A percentile compares a stretch with the other conserved stretches of the same genome.
Conservation (phyloP, 192 early-diverging fungal species). For the Bifiguratus adelaidae region DNA sequence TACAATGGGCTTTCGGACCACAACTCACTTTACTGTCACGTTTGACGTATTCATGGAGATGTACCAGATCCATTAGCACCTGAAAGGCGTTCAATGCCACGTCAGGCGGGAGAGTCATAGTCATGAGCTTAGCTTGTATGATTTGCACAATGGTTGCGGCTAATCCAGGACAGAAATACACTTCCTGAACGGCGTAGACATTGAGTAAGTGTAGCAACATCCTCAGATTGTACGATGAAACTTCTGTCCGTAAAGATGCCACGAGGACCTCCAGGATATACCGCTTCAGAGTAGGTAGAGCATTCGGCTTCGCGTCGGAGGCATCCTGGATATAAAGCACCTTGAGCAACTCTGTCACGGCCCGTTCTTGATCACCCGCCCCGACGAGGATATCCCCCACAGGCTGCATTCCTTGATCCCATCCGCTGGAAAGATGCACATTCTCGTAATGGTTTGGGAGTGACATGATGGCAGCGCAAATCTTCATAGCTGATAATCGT, state of each 20-base stretch:
- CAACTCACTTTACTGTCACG: conserved; percentile 50
- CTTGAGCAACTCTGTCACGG: conserved; percentile 35
- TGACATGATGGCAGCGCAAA: conserved; percentile 52
- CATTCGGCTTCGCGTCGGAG: background rate
- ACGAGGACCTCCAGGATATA: conserved; percentile 58
- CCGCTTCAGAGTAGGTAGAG: no score
- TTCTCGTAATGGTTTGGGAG: conserved; percentile 60
- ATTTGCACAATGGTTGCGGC: conserved; percentile 52
- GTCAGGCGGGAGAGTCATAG: conserved; percentile 43
- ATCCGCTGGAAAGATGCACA: conserved; percentile 38
- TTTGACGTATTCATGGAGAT: conserved; percentile 49
- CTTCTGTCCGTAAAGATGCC: conserved; percentile 52
- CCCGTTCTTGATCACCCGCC: conserved; percentile 29
- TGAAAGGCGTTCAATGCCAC: conserved; percentile 51
- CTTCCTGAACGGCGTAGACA: conserved; percentile 68
- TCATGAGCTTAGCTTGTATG: conserved; percentile 69
- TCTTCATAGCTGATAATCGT: conserved; percentile 50
- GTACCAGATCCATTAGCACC: conserved; percentile 47
- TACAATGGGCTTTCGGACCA: background rate
- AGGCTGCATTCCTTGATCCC: conserved; percentile 30
- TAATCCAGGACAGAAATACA: conserved; percentile 59
- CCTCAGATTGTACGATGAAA: conserved; percentile 47
- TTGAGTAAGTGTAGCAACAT: conserved; percentile 56
- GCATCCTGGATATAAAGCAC: conserved; percentile 14
- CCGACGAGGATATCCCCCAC: conserved; percentile 19